phyloP scores from a whole-genome alignment of 495 filamentous ascomycete genomes.

The Penicillium waksmanii region DNA sequence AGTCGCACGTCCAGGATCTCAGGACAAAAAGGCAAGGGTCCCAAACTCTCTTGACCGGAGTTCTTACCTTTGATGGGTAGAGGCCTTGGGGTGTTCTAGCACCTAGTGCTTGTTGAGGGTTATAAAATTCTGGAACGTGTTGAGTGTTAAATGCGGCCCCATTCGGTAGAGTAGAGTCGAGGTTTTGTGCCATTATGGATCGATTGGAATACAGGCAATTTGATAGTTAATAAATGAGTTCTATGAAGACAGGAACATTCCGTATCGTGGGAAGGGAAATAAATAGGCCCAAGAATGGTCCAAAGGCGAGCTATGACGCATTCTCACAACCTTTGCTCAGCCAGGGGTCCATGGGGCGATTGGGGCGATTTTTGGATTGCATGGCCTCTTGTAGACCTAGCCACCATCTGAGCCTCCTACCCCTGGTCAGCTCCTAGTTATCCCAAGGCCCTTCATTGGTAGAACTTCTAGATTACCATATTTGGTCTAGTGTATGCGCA shows the following conservation, averaged over 20 bases:
- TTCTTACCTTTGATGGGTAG: not conserved
- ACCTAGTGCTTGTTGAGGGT: not conserved
- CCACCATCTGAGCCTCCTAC: not conserved
- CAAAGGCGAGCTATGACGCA: not conserved
- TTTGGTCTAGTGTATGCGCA: not conserved
- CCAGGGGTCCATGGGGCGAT: not conserved
- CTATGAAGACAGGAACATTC: not conserved
- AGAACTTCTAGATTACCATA: not conserved
- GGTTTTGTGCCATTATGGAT: not conserved
- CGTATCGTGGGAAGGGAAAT: not conserved
- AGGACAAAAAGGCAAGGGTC: not conserved
- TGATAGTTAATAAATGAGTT: not conserved
- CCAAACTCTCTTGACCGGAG: fast-evolving
- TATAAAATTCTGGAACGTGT: not conserved
- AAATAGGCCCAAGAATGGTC: not conserved
- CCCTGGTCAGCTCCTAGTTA: not conserved
- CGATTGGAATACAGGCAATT: not conserved
- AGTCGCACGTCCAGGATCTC: not conserved
- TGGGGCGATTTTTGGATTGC: not conserved
- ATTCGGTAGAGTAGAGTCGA: not conserved
- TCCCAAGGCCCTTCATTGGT: not conserved
- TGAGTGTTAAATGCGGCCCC: not conserved
- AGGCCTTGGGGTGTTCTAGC: not conserved
- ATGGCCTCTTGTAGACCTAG: not conserved
- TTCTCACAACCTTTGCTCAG: not conserved